These are phyloP conservation scores for Diaporthe eres DNA, from an alignment of 2,329 filamentous ascomycete species.

Conservation along the genomic window DNA sequence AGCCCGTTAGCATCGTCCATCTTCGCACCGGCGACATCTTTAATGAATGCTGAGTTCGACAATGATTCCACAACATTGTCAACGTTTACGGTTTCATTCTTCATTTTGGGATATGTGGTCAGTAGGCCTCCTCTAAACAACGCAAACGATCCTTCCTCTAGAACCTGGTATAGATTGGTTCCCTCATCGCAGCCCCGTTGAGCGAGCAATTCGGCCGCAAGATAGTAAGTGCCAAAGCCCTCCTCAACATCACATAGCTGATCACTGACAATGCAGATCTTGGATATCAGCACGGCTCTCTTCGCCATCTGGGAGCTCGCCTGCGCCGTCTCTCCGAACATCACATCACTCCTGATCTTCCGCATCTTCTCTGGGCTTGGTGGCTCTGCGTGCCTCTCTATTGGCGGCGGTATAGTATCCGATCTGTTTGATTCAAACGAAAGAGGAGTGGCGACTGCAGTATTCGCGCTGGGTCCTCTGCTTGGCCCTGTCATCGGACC, in stretches of 20 bases:
- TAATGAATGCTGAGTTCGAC: slow-evolving; percentile 4
- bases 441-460: slow-evolving; percentile 89
- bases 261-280: background rate
- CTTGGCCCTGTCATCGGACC: slow-evolving; percentile 84
- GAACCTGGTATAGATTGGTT: background rate
- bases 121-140: background rate
- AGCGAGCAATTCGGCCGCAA: slow-evolving; percentile 13
- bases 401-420: slow-evolving; percentile 85
- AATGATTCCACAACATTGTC: slow-evolving; percentile 12
- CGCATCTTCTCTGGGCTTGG: slow-evolving; percentile 85
- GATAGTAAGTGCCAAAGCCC: background rate
- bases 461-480: slow-evolving; percentile 86
- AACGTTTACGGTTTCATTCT: slow-evolving; percentile 4
- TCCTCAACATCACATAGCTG: background rate
- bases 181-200: slow-evolving; percentile 2
- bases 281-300: slow-evolving; percentile 12
- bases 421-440: slow-evolving; percentile 88
- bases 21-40: background rate
- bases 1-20: slow-evolving; percentile 3
- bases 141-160: background rate
- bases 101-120: slow-evolving; percentile 16
- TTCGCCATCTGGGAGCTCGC: background rate
- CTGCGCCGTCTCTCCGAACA: slow-evolving; percentile 78
- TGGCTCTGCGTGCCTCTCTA: slow-evolving; percentile 87
- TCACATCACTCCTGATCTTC: slow-evolving; percentile 81